Conservation (phyloP, 768 basidiomycete genomes). For the Lentinus tigrinus region DNA sequence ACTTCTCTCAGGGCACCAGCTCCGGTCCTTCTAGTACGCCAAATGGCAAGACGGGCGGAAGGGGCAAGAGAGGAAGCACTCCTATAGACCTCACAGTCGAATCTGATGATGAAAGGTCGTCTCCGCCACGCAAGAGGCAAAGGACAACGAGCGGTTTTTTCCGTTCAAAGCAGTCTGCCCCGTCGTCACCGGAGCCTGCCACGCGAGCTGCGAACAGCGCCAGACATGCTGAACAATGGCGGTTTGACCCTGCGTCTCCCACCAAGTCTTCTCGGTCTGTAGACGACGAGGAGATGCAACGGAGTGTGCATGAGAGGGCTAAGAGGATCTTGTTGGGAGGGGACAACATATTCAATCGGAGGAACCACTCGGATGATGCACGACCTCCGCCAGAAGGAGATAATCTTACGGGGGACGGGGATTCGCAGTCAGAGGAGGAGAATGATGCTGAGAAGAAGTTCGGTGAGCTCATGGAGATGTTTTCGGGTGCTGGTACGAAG, state of each 20-base stretch:
- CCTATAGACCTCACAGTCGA: conserved; percentile 58
- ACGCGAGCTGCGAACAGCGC: neutral
- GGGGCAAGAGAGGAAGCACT: conserved; percentile 22
- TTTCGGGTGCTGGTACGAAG: conserved; percentile 36
- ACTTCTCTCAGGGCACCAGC: conserved; percentile 32
- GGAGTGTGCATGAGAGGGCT: conserved; percentile 39
- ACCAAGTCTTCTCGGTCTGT: conserved; percentile 19
- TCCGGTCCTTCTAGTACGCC: conserved; percentile 13
- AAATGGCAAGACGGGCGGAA: conserved; percentile 1
- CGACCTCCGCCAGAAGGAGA: conserved; percentile 2
- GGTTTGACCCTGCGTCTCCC: conserved; percentile 35
- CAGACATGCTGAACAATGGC: conserved; percentile 41
- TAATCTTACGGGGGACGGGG: neutral
- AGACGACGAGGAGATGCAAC: conserved; percentile 9
- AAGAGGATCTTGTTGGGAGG: conserved; percentile 51
- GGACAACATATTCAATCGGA: conserved; percentile 35
- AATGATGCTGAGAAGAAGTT: conserved; percentile 49
- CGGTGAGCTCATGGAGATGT: conserved; percentile 46
- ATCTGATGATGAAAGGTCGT: conserved; percentile 8
- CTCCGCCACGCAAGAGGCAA: conserved; percentile 10
- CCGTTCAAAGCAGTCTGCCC: neutral
- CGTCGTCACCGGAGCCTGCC: neutral
- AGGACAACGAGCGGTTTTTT: conserved; percentile 19
- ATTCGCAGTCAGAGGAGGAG: conserved; percentile 22
- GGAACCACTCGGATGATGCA: neutral